These are phyloP conservation scores for Phialophora expanda DNA, from an alignment of 2,329 filamentous ascomycete species.

Conservation along the genomic window DNA sequence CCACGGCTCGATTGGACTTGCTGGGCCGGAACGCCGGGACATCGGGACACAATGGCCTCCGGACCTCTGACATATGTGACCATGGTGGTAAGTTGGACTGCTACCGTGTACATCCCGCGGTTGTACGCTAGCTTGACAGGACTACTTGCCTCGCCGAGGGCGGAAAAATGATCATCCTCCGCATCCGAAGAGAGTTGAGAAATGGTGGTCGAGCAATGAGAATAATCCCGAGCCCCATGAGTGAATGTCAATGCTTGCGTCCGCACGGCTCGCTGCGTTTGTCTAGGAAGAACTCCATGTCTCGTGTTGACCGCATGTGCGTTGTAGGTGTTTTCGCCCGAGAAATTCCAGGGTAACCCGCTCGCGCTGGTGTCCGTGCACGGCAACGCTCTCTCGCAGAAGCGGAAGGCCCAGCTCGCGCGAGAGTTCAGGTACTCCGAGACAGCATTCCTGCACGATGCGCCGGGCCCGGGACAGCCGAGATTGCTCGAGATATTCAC, in stretches of 20 bases:
- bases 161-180: background rate
- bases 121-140: background rate
- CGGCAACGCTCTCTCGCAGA: slow-evolving; percentile 53
- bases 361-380: slow-evolving; percentile 64
- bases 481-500: slow-evolving; percentile 66
- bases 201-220: too few species aligned
- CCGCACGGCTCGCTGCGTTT: background rate
- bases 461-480: slow-evolving; percentile 44
- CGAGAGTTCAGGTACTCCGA: slow-evolving; percentile 69
- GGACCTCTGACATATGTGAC: slow-evolving; percentile 39
- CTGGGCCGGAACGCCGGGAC: background rate
- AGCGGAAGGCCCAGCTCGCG: slow-evolving; percentile 64
- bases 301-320: background rate
- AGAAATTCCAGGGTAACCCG: slow-evolving; percentile 62
- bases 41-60: slow-evolving; percentile 32
- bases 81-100: slow-evolving; percentile 32
- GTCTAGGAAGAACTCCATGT: background rate
- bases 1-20: background rate
- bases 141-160: background rate
- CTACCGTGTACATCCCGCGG: background rate
- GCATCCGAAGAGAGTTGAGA: too few species aligned
- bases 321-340: slow-evolving; percentile 54
- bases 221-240: too few species aligned
- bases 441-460: slow-evolving; percentile 66
- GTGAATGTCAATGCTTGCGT: too few species aligned